Base-by-base conservation (phyloP, 1,284 basidiomycete genomes). In the Cryptococcus sp. region DNA sequence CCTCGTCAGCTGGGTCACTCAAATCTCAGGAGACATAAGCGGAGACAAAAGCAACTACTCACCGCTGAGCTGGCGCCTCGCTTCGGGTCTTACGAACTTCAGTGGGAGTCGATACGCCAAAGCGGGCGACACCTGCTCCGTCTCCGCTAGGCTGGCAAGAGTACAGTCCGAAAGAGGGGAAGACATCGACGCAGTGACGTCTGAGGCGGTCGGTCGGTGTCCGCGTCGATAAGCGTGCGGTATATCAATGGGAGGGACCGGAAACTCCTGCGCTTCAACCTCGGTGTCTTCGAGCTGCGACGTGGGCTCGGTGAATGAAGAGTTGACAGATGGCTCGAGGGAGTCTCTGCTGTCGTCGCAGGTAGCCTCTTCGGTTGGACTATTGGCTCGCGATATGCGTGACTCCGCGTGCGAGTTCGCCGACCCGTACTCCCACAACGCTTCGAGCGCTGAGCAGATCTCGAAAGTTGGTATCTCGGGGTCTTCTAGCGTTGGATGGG, bases 351-450 rank as follows among this genome's bases (percentile, higher is more conserved):
- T 38, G 6, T n/a, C 23, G 16, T 45, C 40, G 19, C 41, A 19
- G 22, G 17, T 16, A 11, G 13, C 35, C 6, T 52, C 30, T n/a
- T 39, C 15, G 17, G n/a, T 47, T 3, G 2, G 7, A 13, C 30
- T 13, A 10, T 35, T 13, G 7, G 30, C 30, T 35, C 13, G 30
- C 30, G 30, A 13, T 8, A 35, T 8, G 13, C 8, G 13, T 35
- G 30, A 35, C 30, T 35, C 30, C 7, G 50, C 55, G 8, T 51
- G 50, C 6, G 46, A 39, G 43, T 38, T 19, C 1, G 47, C n/a
- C 19, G 55, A 57, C 7, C 55, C 60, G 48, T 61, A 57, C 30
- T 57, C 60, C 60, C 60, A 61, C 35, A 61, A 40, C 16, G 60
- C 60, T 47, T 61, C 60, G 16, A 61, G 45, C 22, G 60, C 60